phyloP scores from a whole-genome alignment of 2,329 filamentous ascomycete genomes.

The Alternaria sp. region DNA sequence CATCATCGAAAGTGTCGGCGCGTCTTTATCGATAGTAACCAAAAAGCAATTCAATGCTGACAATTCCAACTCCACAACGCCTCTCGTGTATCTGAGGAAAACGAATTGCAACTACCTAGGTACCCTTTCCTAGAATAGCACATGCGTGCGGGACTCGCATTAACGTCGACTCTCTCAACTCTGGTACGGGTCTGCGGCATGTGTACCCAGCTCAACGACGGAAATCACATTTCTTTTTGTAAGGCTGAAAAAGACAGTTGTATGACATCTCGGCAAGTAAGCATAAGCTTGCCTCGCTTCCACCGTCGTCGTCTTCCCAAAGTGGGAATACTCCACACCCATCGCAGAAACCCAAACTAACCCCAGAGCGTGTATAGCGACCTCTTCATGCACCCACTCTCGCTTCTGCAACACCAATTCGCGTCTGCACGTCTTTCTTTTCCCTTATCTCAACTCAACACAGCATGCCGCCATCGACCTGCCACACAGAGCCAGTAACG shows the following conservation, averaged over 20 bases:
- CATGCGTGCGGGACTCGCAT: not conserved
- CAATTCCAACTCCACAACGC: not conserved
- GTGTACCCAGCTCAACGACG: not conserved
- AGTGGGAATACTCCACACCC: not conserved
- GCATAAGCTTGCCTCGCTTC: not conserved
- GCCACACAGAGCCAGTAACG: slow-evolving; percentile 21
- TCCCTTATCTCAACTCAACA: slow-evolving; percentile 11
- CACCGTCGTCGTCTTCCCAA: not conserved
- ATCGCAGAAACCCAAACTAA: not conserved
- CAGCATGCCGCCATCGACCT: slow-evolving; percentile 23
- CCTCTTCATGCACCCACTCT: not conserved
- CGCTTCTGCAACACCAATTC: not conserved
- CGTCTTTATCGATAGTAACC: not conserved
- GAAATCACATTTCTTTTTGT: not conserved
- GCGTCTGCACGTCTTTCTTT: not conserved
- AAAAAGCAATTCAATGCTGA: not conserved
- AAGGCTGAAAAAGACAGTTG: not conserved
- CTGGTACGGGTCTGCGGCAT: not conserved
- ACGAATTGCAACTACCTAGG: not conserved
- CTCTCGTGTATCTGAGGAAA: not conserved
- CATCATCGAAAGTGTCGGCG: not conserved
- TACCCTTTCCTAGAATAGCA: not conserved
- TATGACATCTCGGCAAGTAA: not conserved
- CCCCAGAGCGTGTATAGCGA: not conserved
- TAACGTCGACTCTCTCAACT: not conserved